Base-by-base conservation (phyloP, 805 yeast species). In the Metschnikowia proteae region DNA sequence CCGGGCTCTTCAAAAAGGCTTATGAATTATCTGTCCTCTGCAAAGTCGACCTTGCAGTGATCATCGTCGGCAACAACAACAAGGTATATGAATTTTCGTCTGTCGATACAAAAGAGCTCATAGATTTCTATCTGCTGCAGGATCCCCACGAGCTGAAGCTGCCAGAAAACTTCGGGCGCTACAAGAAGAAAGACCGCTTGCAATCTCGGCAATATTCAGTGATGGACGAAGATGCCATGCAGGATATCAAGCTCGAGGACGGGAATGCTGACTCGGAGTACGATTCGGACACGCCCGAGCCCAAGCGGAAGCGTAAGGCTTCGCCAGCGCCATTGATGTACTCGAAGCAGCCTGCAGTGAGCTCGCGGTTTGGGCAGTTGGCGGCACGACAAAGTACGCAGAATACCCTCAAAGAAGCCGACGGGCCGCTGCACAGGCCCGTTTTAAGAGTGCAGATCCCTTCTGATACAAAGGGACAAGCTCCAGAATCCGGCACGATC, bases 11-110 rank as follows among this genome's bases (percentile, higher is more conserved):
- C 68, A 87, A 87, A 61, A 86, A 86, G 65, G 92, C 92, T 2
- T 86, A 86, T 62, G 94, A 86, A 65, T 74, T 94, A 47, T 83
- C 97, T 0, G 92, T 92, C 8, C 75, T 92, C 35, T 92, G 98
- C 67, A 91, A 89, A 54, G 96, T 90, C 5, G 98, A 92, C 61
- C 76, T 94, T 29, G 95, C 98, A 1, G 92, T 92, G 29, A 82
- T 92, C 11, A 89, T 92, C 26, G 74, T 90, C 33, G 96, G 96
- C 17, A 81, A 82, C 59, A 90, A 84, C 65, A 83, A 88, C 60
- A 86, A 86, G 60, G 79, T 90, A 25, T 90, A 87, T 63, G 96
- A 92, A 69, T 92, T 83, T 62, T 79, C 90, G 6, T 83, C 95
- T 3, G 83, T 83, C 13, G 82, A 83, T 51, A 76, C 89, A 13